Evolutionary conservation across 176 grass and related monocot species (phyloP).

Genomic region (Ensete glaucum): DNA sequence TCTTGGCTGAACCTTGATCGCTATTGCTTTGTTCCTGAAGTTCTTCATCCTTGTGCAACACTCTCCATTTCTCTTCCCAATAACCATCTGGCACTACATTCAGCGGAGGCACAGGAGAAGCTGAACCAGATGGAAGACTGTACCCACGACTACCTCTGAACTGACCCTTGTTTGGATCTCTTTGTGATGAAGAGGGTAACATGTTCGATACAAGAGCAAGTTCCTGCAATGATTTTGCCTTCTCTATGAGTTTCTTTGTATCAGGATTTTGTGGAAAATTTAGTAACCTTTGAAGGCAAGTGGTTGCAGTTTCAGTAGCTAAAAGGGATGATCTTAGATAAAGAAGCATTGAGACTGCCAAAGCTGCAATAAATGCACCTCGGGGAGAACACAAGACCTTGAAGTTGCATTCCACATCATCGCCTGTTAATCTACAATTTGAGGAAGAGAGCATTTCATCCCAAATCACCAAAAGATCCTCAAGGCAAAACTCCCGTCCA

Average conservation of each 20-base stretch:
- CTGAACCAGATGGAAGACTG: constrained; percentile 13
- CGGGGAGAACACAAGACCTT: constrained; percentile 69
- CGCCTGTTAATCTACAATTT: constrained; percentile 41
- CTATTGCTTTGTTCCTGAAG: constrained; percentile 29
- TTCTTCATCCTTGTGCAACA: constrained; percentile 52
- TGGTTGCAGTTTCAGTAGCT: constrained; percentile 72
- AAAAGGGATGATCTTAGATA: constrained; percentile 79
- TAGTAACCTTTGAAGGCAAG: constrained; percentile 78
- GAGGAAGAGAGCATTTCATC: constrained; percentile 67
- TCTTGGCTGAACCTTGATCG: constrained; percentile 13
- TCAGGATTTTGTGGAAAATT: constrained; percentile 71
- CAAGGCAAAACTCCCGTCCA: constrained; percentile 81
- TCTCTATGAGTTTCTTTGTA: constrained; percentile 69
- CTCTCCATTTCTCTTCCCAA: constrained; percentile 96
- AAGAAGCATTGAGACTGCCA: constrained; percentile 92
- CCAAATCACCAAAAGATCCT: constrained; percentile 75
- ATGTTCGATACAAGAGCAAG: constrained; percentile 56
- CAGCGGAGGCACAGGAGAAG: constrained; percentile 46
- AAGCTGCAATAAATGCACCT: constrained; percentile 75
- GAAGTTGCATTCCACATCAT: constrained; percentile 50
- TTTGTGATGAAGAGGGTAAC: constrained; percentile 23
- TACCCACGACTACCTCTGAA: constrained; percentile 28
- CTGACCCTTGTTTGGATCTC: constrained; percentile 29
- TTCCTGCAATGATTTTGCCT: constrained; percentile 52
- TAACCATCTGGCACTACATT: constrained; percentile 61